Base-by-base conservation (phyloP, 2,329 filamentous ascomycete species). In the Aspergillus glaucus region DNA sequence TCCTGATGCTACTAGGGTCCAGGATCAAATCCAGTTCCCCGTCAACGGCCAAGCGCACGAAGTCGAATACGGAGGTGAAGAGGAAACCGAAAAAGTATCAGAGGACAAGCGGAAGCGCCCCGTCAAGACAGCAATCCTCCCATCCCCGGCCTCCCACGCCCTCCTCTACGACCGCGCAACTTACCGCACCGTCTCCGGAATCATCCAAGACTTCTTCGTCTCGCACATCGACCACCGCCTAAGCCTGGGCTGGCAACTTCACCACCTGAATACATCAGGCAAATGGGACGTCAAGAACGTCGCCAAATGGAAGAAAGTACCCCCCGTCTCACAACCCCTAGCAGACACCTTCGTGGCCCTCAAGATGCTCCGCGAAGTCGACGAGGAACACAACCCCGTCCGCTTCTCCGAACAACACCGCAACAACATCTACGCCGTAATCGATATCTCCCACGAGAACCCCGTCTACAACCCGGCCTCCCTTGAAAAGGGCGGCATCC, bases 221-320 rank as follows among this genome's bases (percentile, higher is more conserved):
- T 76, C 78, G 3, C 79, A 89, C 59, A 77, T 96, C 47, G 91
- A 91, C 8, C 78, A 82, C 8, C 83, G 90, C 7, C 79, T 96
- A 12, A 87, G 84, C 1, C 80, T 92, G 24, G 88, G 86, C 40
- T 97, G 92, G 91, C 92, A 97, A 68, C 76, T 97, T 14, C 87
- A 92, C 59, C 86, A 93, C 60, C 81, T 97, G 21, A 88, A 87
- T 2, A 88, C 86, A 1, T 87, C 90, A 57, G 91, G 91, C 3
- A 97, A 97, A 71, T 97, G 92, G 92, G 92, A 96, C 62, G 89
- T 97, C 57, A 97, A 97, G 72, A 97, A 97, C 62, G 77, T 96
- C 9, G 83, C 80, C 50, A 97, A 97, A 64, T 97, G 92, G 92
- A 80, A 88, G 66, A 82, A 82, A 15, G 86, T 94, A 1, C 70